Evolutionary conservation across 148 eudicot genomes (phyloP).

Genomic region (Drosera capensis): DNA sequence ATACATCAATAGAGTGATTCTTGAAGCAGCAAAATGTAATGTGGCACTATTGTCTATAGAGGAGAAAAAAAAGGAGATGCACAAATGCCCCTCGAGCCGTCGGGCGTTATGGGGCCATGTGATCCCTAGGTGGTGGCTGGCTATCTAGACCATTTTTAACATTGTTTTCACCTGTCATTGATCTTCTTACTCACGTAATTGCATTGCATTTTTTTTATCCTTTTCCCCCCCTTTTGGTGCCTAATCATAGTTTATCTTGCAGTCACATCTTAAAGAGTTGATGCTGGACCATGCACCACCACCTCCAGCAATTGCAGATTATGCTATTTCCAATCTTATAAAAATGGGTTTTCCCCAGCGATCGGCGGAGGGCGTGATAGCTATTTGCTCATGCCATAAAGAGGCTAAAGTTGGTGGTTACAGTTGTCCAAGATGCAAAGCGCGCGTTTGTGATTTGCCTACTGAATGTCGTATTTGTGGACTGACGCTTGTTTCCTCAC

Average conservation of each 20-base stretch:
- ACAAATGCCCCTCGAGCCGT: too few relatives aligned
- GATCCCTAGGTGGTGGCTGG: too few relatives aligned
- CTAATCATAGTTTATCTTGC: slow-evolving; percentile 13
- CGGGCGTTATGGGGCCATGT: too few relatives aligned
- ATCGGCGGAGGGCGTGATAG: slow-evolving; percentile 79
- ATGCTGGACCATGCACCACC: slow-evolving; percentile 94
- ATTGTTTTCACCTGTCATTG: too few relatives aligned
- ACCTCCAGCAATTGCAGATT: slow-evolving; percentile 96
- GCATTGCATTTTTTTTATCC: too few relatives aligned
- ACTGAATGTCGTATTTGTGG: slow-evolving; percentile 92
- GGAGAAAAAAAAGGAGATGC: too few relatives aligned
- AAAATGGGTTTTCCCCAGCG: slow-evolving; percentile 97
- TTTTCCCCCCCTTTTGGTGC: not conserved
- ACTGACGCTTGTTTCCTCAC: slow-evolving; percentile 93
- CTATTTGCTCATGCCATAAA: slow-evolving; percentile 90
- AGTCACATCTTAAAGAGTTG: slow-evolving; percentile 81
- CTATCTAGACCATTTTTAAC: too few relatives aligned
- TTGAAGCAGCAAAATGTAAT: too few relatives aligned
- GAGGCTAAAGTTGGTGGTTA: slow-evolving; percentile 94
- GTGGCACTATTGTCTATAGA: too few relatives aligned
- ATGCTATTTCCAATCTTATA: slow-evolving; percentile 78
- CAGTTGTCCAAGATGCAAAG: slow-evolving; percentile 97
- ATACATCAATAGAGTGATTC: too few relatives aligned
- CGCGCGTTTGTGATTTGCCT: slow-evolving; percentile 82
- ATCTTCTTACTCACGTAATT: too few relatives aligned